Base-by-base conservation (phyloP, 140 eudicot species). In the Cichorium intybus region DNA sequence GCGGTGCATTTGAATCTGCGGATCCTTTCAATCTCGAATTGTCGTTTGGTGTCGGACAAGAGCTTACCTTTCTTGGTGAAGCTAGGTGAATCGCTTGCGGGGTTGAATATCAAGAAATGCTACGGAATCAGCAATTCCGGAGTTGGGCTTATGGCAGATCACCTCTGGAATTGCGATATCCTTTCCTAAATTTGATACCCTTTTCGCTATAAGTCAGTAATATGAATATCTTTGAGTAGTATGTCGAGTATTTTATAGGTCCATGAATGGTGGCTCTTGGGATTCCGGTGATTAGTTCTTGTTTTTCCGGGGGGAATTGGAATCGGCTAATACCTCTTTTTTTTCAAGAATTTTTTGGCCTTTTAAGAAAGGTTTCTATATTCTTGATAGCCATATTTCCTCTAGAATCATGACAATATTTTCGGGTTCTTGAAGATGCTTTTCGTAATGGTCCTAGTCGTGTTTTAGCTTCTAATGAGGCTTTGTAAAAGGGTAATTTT, bases 21-120 rank as follows among this genome's bases (percentile, higher is more conserved):
- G 65, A 60, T 93, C 53, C 82, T 93, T 11, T 82, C 95, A 2
- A 17, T 93, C 24, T 62, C 94, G 1, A 76, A 85, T 23, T 93
- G 97, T 74, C 65, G 84, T 14, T 20, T 75, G 15, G 79, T 93
- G 9, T 77, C 99, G 0, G 88, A 86, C 74, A 81, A 74, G 60
- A 69, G 90, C 76, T 52, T 84, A 60, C 79, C 85, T 3, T 78
- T 37, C 37, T 56, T 88, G 74, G 28, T 24, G 27, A 64, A 79
- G 66, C 34, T 93, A 67, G 90, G 97, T 5, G 69, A 63, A 69
- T 69, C 83, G 21, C 82, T 93, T 50, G 51, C 76, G 51, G 97
- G 99, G 26, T 70, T 89, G 75, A 81, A 86, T 59, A 64, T 93
- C 69, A 87, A 85, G 81, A 51, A 64, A n/a, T 85, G 98, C 70